Evolutionary conservation across 208 protist species (phyloP), one percentile per base, ranked within the genome.

Genomic region (Balamuthia mandrillaris): DNA sequence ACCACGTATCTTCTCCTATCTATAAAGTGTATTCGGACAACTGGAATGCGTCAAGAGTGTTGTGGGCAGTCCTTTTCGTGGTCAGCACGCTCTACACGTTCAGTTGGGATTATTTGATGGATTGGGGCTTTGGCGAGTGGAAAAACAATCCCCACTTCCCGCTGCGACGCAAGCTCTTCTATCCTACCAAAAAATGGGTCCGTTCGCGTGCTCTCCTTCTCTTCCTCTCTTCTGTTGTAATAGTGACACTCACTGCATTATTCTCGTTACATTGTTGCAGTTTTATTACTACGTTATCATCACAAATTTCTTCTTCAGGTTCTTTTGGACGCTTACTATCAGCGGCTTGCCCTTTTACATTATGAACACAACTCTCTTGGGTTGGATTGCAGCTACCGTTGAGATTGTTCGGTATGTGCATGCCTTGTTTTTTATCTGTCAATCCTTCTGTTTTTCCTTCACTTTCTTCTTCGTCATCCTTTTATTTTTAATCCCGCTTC

Each of bases 121-220:
- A 89, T 89, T 89, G 79, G 79, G 63, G 86, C 49, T 54, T 89
- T 4, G 72, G 65, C 65, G 72, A 81, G 7, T 89, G 42, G 81
- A 54, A 27, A 39, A 44, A 70, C 86, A 79, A 42, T 33, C 70
- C 70, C 42, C 63, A 63, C 45, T 89, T 42, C 14, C 85, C 24
- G 42, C 70, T 79, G 6, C 70, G 70, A 79, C 44, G 56, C 49
- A 45, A 79, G 18, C 70, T 79, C 70, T 79, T 79, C 49, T 79
- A 79, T 58, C 21, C 70, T 37, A 49, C 49, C 70, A 39, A 35
- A 18, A 56, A 56, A 35, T 79, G 35, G 0, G 0, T 6, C 49
- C 39, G 3, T 6, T 18, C 29, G n/a, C 9, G 10, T 47, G 41
- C 16, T 75, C 65, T 24, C 14, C 24, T 14, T 47, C 12, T 7